phyloP scores from a whole-genome alignment of 257 asterid species.

The Scutellaria baicalensis region DNA sequence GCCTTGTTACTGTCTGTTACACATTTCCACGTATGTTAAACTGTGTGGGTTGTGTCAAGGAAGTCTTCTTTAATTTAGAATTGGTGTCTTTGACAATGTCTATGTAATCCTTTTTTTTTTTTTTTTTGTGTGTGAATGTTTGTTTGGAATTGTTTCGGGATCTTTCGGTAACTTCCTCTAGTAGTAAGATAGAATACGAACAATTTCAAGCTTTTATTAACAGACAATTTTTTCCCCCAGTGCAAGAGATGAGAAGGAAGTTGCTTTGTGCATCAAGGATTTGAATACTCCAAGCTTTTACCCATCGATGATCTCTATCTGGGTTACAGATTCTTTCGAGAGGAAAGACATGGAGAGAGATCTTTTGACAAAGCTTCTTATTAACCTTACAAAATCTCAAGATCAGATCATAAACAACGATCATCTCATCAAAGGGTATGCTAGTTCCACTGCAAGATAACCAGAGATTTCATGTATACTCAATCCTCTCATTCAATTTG shows the following conservation, averaged over 20 bases:
- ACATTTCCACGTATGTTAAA: no score
- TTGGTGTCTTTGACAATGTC: no score
- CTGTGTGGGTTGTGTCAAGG: no score
- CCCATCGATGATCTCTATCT: slow-evolving; percentile 74
- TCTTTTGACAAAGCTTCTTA: slow-evolving; percentile 61
- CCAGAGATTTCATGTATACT: slow-evolving; percentile 21
- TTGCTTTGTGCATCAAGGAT: slow-evolving; percentile 74
- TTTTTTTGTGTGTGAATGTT: background rate
- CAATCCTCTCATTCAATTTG: background rate
- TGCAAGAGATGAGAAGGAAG: slow-evolving; percentile 76
- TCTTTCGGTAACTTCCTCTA: background rate
- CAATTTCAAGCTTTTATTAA: background rate
- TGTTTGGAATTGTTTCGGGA: background rate
- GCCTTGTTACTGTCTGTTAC: no score
- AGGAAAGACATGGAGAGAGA: slow-evolving; percentile 81
- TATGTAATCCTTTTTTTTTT: background rate
- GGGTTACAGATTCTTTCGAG: slow-evolving; percentile 89
- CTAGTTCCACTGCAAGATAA: background rate
- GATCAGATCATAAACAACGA: slow-evolving; percentile 43
- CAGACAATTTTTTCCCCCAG: slow-evolving; percentile 28
- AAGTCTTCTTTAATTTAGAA: no score
- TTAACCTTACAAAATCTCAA: slow-evolving; percentile 48
- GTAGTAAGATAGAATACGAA: background rate
- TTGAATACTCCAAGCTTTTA: slow-evolving; percentile 63
- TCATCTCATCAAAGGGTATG: slow-evolving; percentile 79